Conservation (phyloP, 2,329 filamentous ascomycete genomes). For the Venturiaceae sp. region DNA sequence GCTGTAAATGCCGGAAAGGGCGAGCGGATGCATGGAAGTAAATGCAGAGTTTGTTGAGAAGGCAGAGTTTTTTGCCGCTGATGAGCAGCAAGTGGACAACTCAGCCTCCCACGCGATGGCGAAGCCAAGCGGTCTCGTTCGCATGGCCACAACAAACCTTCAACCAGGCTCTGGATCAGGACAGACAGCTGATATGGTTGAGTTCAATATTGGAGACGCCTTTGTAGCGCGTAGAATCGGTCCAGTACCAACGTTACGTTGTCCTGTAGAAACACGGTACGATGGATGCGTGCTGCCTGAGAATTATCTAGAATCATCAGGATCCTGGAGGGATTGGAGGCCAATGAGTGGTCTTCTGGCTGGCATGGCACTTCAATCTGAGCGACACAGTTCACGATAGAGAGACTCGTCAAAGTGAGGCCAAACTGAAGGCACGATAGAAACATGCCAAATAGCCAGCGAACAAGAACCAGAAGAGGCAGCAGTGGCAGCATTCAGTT, state of each 20-base stretch:
- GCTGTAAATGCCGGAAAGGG: background rate
- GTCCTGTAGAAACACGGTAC: background rate
- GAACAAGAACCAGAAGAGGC: background rate
- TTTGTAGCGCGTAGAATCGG: too few species aligned
- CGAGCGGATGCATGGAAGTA: background rate
- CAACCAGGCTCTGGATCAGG: too few species aligned
- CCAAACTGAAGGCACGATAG: background rate
- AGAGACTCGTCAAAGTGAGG: background rate
- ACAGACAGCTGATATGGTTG: too few species aligned
- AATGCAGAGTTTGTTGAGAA: background rate
- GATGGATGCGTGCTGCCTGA: background rate
- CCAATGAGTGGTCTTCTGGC: background rate
- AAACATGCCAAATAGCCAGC: constrained; percentile 1
- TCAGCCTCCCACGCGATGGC: background rate
- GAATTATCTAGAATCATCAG: background rate
- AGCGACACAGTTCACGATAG: background rate
- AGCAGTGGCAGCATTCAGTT: background rate
- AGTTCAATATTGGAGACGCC: too few species aligned
- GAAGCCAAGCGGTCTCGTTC: background rate
- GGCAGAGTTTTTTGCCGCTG: background rate
- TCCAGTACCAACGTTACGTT: background rate
- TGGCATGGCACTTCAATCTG: background rate
- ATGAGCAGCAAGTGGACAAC: background rate
- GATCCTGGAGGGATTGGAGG: background rate
- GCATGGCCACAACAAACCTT: too few species aligned